Conservation (phyloP, 345 rosid genomes). For the Citrus hindsii region DNA sequence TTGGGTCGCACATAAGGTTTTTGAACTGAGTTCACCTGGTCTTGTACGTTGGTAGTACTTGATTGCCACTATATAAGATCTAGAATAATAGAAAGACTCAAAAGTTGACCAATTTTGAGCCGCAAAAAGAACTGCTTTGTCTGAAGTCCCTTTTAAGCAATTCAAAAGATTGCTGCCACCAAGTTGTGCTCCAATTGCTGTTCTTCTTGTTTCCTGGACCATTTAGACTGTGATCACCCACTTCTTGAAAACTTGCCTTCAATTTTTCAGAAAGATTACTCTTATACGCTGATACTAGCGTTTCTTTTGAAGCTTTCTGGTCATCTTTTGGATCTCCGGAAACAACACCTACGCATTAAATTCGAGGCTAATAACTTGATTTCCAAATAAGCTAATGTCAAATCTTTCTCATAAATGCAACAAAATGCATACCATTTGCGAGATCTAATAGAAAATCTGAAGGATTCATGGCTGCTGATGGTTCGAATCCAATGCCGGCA, state of each 20-base stretch:
- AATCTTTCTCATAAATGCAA: background rate
- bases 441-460: constrained; percentile 55
- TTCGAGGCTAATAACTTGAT: background rate
- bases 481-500: constrained; percentile 33
- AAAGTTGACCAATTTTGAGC: constrained; percentile 34
- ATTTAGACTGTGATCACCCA: background rate
- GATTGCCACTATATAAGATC: constrained; percentile 59
- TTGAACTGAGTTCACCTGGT: constrained; percentile 40
- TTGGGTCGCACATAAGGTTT: no score
- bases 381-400: background rate
- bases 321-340: constrained; percentile 24
- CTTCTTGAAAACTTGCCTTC: constrained; percentile 22
- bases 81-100: constrained; percentile 26
- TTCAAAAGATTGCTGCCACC: constrained; percentile 56
- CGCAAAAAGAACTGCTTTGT: constrained; percentile 43
- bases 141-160: constrained; percentile 46
- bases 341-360: constrained; percentile 24
- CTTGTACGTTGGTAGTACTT: constrained; percentile 43
- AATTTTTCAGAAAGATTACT: constrained; percentile 23
- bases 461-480: constrained; percentile 53
- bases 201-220: constrained; percentile 8
- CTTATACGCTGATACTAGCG: constrained; percentile 37
- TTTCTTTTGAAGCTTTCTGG: constrained; percentile 24
- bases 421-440: constrained; percentile 36
- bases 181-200: constrained; percentile 39